Evolutionary conservation across 768 basidiomycete genomes (phyloP), one percentile per base, ranked within the genome.

Genomic region (Kwoniella shandongensis): DNA sequence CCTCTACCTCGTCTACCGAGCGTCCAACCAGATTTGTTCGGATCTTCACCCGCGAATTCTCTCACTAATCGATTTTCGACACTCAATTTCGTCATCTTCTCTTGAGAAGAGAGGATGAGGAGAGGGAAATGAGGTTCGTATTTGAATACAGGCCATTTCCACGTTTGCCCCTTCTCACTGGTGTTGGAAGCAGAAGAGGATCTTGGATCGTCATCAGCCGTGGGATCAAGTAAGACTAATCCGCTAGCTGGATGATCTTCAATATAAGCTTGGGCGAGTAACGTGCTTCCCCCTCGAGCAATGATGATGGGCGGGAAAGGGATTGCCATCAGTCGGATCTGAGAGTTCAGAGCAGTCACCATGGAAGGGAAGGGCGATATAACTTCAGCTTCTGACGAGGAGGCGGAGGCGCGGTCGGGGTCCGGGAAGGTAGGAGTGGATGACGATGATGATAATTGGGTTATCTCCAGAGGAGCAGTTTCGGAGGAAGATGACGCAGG

Each of bases 261-360:
- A 59, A 88, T 82, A 70, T 86, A 88, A 20, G 82, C 79, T 70
- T 88, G 84, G 7, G 84, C 81, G 51, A 88, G 80, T 32, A 87
- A 77, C 52, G 84, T 80, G 10, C 60, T 61, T 6, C 50, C 18
- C 5, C 64, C 67, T 3, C 45, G 44, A 2, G 75, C 54, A 30
- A 76, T 58, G 29, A 76, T n/a, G 39, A 76, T 62, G 5, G 75
- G 75, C 1, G 75, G 67, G 51, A 74, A 76, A n/a, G 75, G 75
- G 23, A 76, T 75, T 12, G 71, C 67, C 44, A 75, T 30, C 10
- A 72, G 55, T 4, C 75, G 56, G 44, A 76, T 75, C 42, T 76
- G 68, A 25, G 66, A 58, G 3, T 72, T 58, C n/a, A 74, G 62
- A 23, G 62, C 45, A 20, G 59, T 46, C 3, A 57, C 41, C 69